Evolutionary conservation across 495 filamentous ascomycete genomes (phyloP).

Genomic region (Talaromyces stipitatus): DNA sequence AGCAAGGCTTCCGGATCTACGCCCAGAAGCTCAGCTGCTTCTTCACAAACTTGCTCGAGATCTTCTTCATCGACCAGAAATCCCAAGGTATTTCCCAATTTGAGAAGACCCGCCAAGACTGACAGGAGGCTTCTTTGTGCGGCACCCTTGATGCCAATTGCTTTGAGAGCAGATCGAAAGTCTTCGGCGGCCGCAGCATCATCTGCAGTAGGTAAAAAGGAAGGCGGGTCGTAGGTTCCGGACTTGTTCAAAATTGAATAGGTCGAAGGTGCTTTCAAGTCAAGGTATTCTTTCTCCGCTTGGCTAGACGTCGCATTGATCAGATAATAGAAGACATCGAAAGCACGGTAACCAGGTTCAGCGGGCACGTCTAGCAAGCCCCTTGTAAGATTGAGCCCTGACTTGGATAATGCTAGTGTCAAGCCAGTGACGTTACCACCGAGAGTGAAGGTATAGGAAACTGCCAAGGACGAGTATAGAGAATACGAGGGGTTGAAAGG

Average conservation of each 20-base stretch:
- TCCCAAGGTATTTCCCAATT: conserved; percentile 83
- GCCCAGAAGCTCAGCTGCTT: conserved; percentile 78
- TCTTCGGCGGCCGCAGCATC: conserved; percentile 92
- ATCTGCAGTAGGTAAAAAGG: conserved; percentile 87
- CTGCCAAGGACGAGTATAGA: conserved; percentile 71
- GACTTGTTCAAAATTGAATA: conserved; percentile 78
- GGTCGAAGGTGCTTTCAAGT: conserved; percentile 65
- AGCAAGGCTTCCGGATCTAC: conserved; percentile 79
- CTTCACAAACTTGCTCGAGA: conserved; percentile 80
- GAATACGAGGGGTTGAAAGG: conserved; percentile 82
- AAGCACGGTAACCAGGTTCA: conserved; percentile 81
- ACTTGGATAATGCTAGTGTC: conserved; percentile 70
- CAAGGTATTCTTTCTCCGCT: conserved; percentile 86
- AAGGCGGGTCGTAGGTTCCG: conserved; percentile 77
- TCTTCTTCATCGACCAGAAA: conserved; percentile 80
- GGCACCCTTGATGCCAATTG: conserved; percentile 85
- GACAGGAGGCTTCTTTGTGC: conserved; percentile 73
- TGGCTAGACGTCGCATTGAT: conserved; percentile 82
- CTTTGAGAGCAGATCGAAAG: conserved; percentile 72
- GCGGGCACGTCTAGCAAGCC: conserved; percentile 77
- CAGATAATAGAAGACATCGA: conserved; percentile 97
- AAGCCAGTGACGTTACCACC: conserved; percentile 70
- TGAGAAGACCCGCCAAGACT: conserved; percentile 76
- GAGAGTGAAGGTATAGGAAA: conserved; percentile 74
- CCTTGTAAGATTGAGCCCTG: conserved; percentile 76